phyloP scores from a whole-genome alignment of 257 asterid species.

The Solanum arcanum region DNA sequence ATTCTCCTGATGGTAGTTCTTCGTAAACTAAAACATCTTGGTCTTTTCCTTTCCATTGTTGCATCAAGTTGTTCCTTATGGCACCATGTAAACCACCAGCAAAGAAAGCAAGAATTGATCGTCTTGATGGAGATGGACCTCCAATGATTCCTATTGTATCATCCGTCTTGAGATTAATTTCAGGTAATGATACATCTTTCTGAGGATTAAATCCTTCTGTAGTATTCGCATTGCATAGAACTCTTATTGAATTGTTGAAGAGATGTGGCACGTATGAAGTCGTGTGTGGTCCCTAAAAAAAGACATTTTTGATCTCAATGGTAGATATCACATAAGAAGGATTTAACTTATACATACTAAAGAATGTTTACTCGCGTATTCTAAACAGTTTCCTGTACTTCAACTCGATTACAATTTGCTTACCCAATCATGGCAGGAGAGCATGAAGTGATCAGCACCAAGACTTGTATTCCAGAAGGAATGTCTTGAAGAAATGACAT shows the following conservation, averaged over 20 bases:
- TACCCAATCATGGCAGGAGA: constrained; percentile 92
- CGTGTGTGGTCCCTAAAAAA: constrained; percentile 50
- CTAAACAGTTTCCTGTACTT: not conserved
- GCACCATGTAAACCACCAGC: constrained; percentile 70
- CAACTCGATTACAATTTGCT: not conserved
- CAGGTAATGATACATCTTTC: constrained; percentile 60
- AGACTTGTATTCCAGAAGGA: constrained; percentile 68
- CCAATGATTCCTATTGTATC: constrained; percentile 46
- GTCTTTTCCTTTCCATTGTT: constrained; percentile 53
- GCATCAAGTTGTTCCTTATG: constrained; percentile 42
- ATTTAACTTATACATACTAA: not conserved
- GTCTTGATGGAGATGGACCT: constrained; percentile 47
- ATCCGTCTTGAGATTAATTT: constrained; percentile 59
- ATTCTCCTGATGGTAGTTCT: constrained; percentile 9
- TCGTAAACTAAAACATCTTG: constrained; percentile 19
- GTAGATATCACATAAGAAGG: not conserved
- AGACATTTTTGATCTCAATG: not conserved
- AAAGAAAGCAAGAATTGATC: constrained; percentile 59
- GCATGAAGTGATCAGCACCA: constrained; percentile 83
- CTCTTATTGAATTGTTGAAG: constrained; percentile 70
- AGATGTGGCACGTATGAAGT: constrained; percentile 43
- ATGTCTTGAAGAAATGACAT: constrained; percentile 37
- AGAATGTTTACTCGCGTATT: not conserved
- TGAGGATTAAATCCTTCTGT: constrained; percentile 70
- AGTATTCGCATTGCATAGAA: constrained; percentile 67